A percentile compares a stretch with the other conserved stretches of the same genome.
These are phyloP conservation scores for Lanmaoa pseudosensibilis DNA, from an alignment of 768 basidiomycete species.

Conservation along the genomic window DNA sequence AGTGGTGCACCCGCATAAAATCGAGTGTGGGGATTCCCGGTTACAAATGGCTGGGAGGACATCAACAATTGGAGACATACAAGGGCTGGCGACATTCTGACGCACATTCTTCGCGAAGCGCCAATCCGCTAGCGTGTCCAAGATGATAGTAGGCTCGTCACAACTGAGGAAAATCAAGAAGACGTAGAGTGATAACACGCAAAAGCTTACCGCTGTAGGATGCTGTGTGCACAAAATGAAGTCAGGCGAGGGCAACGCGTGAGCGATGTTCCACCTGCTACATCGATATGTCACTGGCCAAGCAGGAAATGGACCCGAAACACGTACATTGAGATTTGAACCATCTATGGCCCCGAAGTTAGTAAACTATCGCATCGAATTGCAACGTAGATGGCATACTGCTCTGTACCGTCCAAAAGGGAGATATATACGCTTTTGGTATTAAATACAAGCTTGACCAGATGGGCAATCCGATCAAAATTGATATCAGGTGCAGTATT, in stretches of 20 bases:
- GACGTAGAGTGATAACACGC: neutral
- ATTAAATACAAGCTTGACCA: constrained; percentile 90
- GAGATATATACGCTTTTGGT: constrained; percentile 84
- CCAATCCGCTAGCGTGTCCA: constrained; percentile 84
- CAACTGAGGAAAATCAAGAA: constrained; percentile 43
- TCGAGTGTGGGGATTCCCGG: constrained; percentile 62
- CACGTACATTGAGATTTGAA: constrained; percentile 83
- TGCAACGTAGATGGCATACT: constrained; percentile 48
- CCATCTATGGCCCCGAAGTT: constrained; percentile 52
- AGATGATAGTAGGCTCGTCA: constrained; percentile 84
- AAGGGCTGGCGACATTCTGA: constrained; percentile 2
- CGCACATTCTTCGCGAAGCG: constrained; percentile 81
- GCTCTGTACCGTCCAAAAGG: constrained; percentile 79
- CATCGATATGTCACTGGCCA: constrained; percentile 1
- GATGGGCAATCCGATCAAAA: constrained; percentile 91
- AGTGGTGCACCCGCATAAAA: constrained; percentile 94
- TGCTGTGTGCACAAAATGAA: constrained; percentile 82
- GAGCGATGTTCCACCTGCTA: constrained; percentile 46
- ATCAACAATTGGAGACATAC: neutral
- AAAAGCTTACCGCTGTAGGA: constrained; percentile 64
- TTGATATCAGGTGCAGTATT: constrained; percentile 83
- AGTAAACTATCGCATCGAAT: constrained; percentile 7
- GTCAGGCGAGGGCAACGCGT: constrained; percentile 51
- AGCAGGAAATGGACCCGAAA: neutral
- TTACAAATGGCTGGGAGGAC: constrained; percentile 62